phyloP scores from a whole-genome alignment of 2,329 filamentous ascomycete species.

The Plenodomus tracheiphilus region DNA sequence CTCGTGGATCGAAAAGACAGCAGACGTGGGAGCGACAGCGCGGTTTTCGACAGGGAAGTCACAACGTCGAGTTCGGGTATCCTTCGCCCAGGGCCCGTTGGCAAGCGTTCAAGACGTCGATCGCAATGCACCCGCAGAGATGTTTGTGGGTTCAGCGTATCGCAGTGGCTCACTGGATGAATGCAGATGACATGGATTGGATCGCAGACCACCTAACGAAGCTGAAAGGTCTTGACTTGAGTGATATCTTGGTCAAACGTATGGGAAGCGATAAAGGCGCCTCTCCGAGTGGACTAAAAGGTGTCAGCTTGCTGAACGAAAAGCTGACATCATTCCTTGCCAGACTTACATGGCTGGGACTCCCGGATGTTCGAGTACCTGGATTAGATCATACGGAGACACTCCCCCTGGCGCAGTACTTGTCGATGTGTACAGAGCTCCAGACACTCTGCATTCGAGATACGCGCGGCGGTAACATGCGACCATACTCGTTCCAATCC shows the following conservation, averaged over 20 bases:
- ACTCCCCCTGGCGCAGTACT: background rate
- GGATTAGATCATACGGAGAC: background rate
- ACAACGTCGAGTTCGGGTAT: conserved; percentile 7
- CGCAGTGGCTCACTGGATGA: conserved; percentile 32
- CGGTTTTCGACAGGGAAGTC: conserved; percentile 5
- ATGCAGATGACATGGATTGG: conserved; percentile 21
- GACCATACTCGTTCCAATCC: background rate
- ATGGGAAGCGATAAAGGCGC: too few species aligned
- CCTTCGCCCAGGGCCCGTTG: conserved; percentile 19
- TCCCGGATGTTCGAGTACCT: background rate
- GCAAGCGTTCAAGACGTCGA: conserved; percentile 15
- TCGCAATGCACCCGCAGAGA: conserved; percentile 6
- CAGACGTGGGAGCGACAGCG: conserved; percentile 21
- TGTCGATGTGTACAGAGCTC: background rate
- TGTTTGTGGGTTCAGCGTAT: conserved; percentile 22
- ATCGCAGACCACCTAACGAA: conserved; percentile 1
- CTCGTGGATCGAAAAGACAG: conserved; percentile 11
- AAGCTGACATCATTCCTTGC: background rate
- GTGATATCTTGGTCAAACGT: conserved; percentile 9
- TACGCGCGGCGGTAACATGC: conserved; percentile 7
- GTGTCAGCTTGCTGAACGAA: background rate
- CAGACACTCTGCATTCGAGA: conserved; percentile 23
- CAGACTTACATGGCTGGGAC: background rate
- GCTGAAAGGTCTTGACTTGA: conserved; percentile 26
- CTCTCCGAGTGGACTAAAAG: background rate